phyloP scores from a whole-genome alignment of 257 asterid genomes.

The Linaria vulgaris region DNA sequence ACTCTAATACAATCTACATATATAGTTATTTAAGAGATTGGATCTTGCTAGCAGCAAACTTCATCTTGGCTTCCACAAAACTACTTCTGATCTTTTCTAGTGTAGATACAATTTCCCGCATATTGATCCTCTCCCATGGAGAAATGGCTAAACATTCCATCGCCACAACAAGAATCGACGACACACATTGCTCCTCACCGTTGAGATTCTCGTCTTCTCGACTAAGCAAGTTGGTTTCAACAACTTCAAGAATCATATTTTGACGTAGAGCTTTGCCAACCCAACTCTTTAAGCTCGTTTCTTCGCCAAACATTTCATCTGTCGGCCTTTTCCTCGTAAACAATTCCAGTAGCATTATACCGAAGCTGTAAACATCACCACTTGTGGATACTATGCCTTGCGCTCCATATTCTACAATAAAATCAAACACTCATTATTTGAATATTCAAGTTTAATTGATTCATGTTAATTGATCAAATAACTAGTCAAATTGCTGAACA shows the following conservation, averaged over 20 bases:
- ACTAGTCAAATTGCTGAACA: too few relatives aligned
- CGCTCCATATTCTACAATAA: slow-evolving; percentile 31
- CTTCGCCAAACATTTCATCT: slow-evolving; percentile 24
- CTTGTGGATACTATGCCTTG: slow-evolving; percentile 32
- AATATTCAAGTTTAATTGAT: too few relatives aligned
- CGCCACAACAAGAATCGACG: slow-evolving; percentile 17
- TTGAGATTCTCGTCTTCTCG: slow-evolving; percentile 7
- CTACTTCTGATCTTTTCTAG: slow-evolving; percentile 32
- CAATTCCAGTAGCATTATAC: slow-evolving; percentile 35
- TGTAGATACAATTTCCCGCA: slow-evolving; percentile 28
- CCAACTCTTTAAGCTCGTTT: slow-evolving; percentile 31
- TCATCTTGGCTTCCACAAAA: slow-evolving; percentile 8
- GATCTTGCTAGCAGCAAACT: slow-evolving; percentile 5
- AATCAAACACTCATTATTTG: background rate
- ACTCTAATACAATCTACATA: too few relatives aligned
- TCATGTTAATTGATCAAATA: too few relatives aligned
- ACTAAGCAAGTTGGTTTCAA: slow-evolving; percentile 25
- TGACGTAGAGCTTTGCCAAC: slow-evolving; percentile 21
- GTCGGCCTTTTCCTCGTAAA: slow-evolving; percentile 33
- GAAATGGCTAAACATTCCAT: slow-evolving; percentile 26
- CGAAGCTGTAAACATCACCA: slow-evolving; percentile 37
- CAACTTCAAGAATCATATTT: slow-evolving; percentile 7
- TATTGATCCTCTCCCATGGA: slow-evolving; percentile 31
- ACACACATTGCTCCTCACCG: slow-evolving; percentile 15
- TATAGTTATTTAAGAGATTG: background rate